Percentiles rank a stretch among this genome's conserved stretches.
Conservation (phyloP, 495 filamentous ascomycete species). For the Aspergillus ellipticus region DNA sequence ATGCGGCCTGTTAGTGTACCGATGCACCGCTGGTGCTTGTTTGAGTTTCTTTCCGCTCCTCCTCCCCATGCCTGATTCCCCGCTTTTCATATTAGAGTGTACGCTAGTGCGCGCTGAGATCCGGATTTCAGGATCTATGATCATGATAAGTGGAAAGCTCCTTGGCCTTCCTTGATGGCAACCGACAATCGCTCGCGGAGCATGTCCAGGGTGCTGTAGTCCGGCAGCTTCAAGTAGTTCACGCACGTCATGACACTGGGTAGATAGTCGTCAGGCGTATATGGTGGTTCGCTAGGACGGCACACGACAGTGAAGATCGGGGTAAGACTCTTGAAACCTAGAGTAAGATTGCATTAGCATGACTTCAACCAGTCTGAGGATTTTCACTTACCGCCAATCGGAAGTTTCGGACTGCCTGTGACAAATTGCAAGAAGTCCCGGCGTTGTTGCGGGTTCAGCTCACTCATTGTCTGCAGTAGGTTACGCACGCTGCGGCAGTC, state of each 20-base stretch:
- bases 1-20: constrained; percentile 10
- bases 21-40: neutral
- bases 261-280: constrained; percentile 92
- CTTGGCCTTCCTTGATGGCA: constrained; percentile 96
- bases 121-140: neutral
- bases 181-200: constrained; percentile 72
- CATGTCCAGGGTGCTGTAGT: constrained; percentile 79
- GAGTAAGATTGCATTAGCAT: constrained; percentile 21
- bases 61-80: constrained; percentile 1
- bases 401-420: constrained; percentile 96
- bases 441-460: constrained; percentile 67
- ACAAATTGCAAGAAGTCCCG: constrained; percentile 98
- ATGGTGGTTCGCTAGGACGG: constrained; percentile 93
- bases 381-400: constrained; percentile 78
- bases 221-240: constrained; percentile 97
- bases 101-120: neutral
- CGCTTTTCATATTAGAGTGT: neutral
- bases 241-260: constrained; percentile 99
- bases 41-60: constrained; percentile 1
- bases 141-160: constrained; percentile 94
- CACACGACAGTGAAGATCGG: constrained; percentile 99
- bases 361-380: constrained; percentile 1
- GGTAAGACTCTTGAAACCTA: constrained; percentile 94
- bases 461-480: constrained; percentile 92
- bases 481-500: constrained; percentile 97